These are phyloP conservation scores for Phytopythium sindhum DNA, from an alignment of 352 stramenopile species.

Conservation along the genomic window DNA sequence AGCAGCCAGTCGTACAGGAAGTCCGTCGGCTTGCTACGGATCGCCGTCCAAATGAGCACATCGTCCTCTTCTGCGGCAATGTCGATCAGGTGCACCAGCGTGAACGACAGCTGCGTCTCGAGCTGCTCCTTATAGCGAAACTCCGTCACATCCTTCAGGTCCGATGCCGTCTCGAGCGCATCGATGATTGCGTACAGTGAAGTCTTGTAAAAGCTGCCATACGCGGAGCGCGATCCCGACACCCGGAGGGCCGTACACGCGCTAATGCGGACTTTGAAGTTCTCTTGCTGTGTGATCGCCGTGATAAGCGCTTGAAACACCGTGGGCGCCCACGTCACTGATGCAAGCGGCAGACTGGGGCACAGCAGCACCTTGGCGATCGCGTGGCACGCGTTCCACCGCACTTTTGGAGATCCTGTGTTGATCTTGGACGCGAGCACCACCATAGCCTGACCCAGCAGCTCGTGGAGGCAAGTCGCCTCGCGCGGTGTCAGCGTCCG, in stretches of 20 bases:
- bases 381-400: constrained; percentile 85
- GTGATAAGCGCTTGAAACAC: constrained; percentile 77
- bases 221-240: constrained; percentile 57
- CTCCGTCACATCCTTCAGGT: constrained; percentile 85
- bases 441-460: constrained; percentile 68
- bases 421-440: constrained; percentile 74
- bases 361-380: constrained; percentile 86
- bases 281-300: constrained; percentile 82
- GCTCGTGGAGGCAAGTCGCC: constrained; percentile 33
- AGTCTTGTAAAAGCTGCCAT: constrained; percentile 67
- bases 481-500: constrained; percentile 30
- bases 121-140: constrained; percentile 90
- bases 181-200: constrained; percentile 66
- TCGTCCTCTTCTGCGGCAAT: constrained; percentile 75
- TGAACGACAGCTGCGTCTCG: constrained; percentile 85
- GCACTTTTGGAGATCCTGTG: constrained; percentile 76
- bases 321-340: constrained; percentile 66
- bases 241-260: constrained; percentile 75
- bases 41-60: constrained; percentile 54
- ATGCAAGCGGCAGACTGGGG: constrained; percentile 68
- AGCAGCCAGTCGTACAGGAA: constrained; percentile 90
- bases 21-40: constrained; percentile 56
- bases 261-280: constrained; percentile 89
- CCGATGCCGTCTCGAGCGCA: constrained; percentile 78
- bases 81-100: constrained; percentile 78